phyloP scores from a whole-genome alignment of 2,329 filamentous ascomycete species.

The Trichothecium roseum region DNA sequence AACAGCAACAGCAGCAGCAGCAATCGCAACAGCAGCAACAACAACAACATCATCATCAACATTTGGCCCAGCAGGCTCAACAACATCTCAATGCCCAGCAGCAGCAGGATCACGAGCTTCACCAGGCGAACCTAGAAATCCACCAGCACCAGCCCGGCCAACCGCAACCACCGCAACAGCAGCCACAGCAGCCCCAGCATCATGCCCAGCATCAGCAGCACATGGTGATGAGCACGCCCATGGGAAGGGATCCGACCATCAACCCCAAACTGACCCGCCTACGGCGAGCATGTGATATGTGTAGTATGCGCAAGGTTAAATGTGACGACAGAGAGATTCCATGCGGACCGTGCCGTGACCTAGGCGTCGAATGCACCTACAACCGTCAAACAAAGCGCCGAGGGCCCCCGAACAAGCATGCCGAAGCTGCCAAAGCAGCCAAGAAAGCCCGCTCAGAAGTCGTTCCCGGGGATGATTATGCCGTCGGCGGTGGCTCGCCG shows the following conservation, averaged over 20 bases:
- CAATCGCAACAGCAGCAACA: too few relatives aligned
- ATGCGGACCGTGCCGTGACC: constrained; percentile 45
- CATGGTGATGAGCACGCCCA: constrained; percentile 6
- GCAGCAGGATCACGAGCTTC: constrained; percentile 6
- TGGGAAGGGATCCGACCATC: constrained; percentile 25
- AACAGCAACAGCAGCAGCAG: constrained; percentile 10
- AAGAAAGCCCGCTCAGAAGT: constrained; percentile 33
- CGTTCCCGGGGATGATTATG: constrained; percentile 4
- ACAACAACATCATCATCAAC: constrained; percentile 3
- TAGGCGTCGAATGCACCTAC: constrained; percentile 48
- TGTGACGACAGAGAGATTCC: constrained; percentile 47
- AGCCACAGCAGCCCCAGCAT: constrained; percentile 8
- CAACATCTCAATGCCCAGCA: constrained; percentile 3
- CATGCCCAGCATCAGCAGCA: constrained; percentile 8
- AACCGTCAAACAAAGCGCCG: constrained; percentile 46
- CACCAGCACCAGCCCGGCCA: constrained; percentile 3
- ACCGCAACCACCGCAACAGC: constrained; percentile 8
- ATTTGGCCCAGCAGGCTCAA: constrained; percentile 2
- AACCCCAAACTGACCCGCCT: constrained; percentile 45
- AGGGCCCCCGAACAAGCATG: constrained; percentile 49
- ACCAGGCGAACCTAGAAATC: constrained; percentile 2
- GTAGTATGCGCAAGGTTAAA: constrained; percentile 52
- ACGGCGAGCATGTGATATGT: constrained; percentile 50
- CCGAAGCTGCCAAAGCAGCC: constrained; percentile 43
- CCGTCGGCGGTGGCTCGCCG: constrained; percentile 30